phyloP scores from a whole-genome alignment of 192 early-diverging fungal species.

The Jimgerdemannia lactiflua region DNA sequence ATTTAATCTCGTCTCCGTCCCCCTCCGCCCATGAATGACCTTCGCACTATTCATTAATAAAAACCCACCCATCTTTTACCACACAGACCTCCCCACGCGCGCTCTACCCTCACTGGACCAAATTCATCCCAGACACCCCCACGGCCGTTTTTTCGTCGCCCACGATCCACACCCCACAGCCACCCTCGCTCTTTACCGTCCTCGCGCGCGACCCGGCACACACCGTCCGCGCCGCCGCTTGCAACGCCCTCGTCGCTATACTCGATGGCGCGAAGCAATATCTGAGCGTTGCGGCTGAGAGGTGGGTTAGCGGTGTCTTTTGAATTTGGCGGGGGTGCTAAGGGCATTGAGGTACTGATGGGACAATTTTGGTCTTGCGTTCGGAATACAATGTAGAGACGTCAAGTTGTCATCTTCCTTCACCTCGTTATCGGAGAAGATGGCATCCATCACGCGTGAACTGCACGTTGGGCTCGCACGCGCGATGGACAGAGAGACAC shows the following conservation, averaged over 20 bases:
- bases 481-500: conserved; percentile 24
- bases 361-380: too few relatives aligned
- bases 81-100: conserved; percentile 35
- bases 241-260: conserved; percentile 39
- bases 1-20: not conserved
- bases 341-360: too few relatives aligned
- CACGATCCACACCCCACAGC: conserved; percentile 5
- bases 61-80: not conserved
- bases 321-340: too few relatives aligned
- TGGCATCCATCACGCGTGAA: conserved; percentile 34
- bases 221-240: conserved; percentile 43
- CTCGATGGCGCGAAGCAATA: conserved; percentile 51
- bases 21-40: not conserved
- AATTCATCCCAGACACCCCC: conserved; percentile 43
- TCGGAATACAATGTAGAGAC: not conserved
- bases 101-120: conserved; percentile 54
- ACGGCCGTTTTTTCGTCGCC: conserved; percentile 8
- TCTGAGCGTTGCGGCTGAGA: conserved; percentile 49
- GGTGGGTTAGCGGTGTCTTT: conserved; percentile 13
- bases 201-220: conserved; percentile 42
- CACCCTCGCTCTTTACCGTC: conserved; percentile 43
- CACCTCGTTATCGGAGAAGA: conserved; percentile 37
- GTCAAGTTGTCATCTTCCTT: conserved; percentile 38
- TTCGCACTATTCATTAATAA: not conserved
- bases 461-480: conserved; percentile 31